Evolutionary conservation across 805 yeast genomes (phyloP), one percentile per base, ranked within the genome.

Genomic region (Isabelozyma rhagii): DNA sequence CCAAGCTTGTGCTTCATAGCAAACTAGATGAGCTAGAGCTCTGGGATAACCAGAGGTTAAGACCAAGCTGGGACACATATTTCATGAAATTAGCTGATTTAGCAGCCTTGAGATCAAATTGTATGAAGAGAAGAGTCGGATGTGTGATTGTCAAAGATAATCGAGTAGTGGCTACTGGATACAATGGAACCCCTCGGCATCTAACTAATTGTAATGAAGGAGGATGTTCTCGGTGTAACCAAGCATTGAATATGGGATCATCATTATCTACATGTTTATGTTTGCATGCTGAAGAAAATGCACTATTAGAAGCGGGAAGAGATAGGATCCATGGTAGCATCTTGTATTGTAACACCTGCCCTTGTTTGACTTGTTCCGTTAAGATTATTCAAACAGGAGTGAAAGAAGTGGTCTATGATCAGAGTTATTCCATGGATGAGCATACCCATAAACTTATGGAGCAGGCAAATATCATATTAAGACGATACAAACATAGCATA

Each of bases 51-150:
- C 58, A 71, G 5, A 71, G 96, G 36, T 72, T 89, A 34, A 72
- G 99, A 49, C 99, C 99, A 1, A 81, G 85, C 3, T 94, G 99
- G 99, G 99, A 94, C 64, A 80, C 93, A 1, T 94, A 94, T 64
- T 94, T 94, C 67, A 94, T 94, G 99, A 75, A 84, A 41, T 69
- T 94, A 51, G 97, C 99, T 0, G 91, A 89, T 56, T 76, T 94
- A 60, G 99, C 99, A 0, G 96, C 99, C 0, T 73, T 85, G 44
- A 75, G 99, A 55, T 85, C 96, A 27, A 94, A 94, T 58, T 94
- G 99, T 72, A 94, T 94, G 98, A 94, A 94, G 67, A 74, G 99
- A 51, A 78, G 96, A 47, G 99, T 94, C 3, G 99, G 99, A 0
- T 93, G 98, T 68, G 98, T 94, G 8, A 81, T 94, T 14, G 97